Conservation (phyloP, 1,139 yeast genomes). For the Lodderomyces oxycetoniae region DNA sequence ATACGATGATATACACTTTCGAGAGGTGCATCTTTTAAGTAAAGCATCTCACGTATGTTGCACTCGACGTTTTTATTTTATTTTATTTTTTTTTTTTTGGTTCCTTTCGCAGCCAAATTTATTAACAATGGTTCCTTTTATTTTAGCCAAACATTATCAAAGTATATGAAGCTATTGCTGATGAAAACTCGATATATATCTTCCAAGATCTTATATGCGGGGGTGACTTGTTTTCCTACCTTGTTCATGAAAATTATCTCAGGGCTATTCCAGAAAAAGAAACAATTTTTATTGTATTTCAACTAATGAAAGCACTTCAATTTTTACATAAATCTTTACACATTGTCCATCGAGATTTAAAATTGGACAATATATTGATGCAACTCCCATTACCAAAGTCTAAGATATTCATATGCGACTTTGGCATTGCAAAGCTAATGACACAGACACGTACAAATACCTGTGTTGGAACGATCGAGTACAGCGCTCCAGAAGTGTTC, state of each 20-base stretch:
- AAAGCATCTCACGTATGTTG: constrained; percentile 35
- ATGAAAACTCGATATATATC: constrained; percentile 36
- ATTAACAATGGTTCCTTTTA: constrained; percentile 12
- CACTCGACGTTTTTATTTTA: background rate
- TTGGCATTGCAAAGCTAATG: constrained; percentile 54
- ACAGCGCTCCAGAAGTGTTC: constrained; percentile 57
- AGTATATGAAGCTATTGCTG: constrained; percentile 36
- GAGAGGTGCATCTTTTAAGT: constrained; percentile 18
- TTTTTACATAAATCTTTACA: constrained; percentile 40
- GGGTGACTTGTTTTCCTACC: constrained; percentile 62
- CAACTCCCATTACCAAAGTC: constrained; percentile 49
- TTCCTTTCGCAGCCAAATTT: constrained; percentile 9
- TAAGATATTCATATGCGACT: constrained; percentile 55
- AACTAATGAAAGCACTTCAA: constrained; percentile 48
- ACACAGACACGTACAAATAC: constrained; percentile 41
- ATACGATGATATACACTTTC: background rate
- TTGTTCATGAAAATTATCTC: constrained; percentile 40
- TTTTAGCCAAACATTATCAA: constrained; percentile 41
- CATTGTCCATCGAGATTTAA: constrained; percentile 23
- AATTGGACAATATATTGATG: constrained; percentile 54
- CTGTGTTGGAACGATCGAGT: constrained; percentile 63
- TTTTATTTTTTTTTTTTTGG: background rate
- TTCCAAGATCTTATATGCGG: constrained; percentile 55
- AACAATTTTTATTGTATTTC: constrained; percentile 49
- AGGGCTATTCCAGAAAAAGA: constrained; percentile 50